A percentile compares a stretch with the other conserved stretches of the same genome.
phyloP scores from a whole-genome alignment of 129 eudicot species.

The Chrysanthemum makinoi region DNA sequence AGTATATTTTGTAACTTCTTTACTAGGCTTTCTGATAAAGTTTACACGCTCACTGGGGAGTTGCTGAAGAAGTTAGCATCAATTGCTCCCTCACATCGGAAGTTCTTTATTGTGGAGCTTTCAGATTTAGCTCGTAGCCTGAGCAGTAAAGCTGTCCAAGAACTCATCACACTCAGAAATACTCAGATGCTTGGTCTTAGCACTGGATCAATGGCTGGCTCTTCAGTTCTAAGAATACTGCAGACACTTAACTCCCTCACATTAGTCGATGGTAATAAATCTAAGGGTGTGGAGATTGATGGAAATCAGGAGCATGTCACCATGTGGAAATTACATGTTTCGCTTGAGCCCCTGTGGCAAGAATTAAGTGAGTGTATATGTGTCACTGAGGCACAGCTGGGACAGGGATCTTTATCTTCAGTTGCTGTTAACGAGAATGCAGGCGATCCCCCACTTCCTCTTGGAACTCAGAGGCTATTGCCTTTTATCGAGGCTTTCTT shows the following conservation, averaged over 20 bases:
- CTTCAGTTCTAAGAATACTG: constrained; percentile 1
- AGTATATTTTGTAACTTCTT: neutral
- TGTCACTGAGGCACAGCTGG: neutral
- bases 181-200: neutral
- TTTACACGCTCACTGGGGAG: neutral
- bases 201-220: neutral
- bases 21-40: constrained; percentile 8
- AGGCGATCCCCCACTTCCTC: constrained; percentile 4
- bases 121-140: neutral
- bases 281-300: neutral
- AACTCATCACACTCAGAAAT: neutral
- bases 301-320: neutral
- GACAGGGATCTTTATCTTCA: neutral
- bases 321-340: neutral
- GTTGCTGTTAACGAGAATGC: neutral
- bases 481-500: constrained; percentile 7
- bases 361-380: constrained; percentile 7
- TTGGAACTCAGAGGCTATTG: neutral
- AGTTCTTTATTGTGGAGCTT: neutral
- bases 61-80: constrained; percentile 6
- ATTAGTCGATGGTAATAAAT: neutral
- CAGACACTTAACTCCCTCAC: neutral
- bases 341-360: constrained; percentile 2
- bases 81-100: neutral
- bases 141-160: neutral